Conservation (phyloP, 805 yeast genomes). For the Barnettozyma pratensis region DNA sequence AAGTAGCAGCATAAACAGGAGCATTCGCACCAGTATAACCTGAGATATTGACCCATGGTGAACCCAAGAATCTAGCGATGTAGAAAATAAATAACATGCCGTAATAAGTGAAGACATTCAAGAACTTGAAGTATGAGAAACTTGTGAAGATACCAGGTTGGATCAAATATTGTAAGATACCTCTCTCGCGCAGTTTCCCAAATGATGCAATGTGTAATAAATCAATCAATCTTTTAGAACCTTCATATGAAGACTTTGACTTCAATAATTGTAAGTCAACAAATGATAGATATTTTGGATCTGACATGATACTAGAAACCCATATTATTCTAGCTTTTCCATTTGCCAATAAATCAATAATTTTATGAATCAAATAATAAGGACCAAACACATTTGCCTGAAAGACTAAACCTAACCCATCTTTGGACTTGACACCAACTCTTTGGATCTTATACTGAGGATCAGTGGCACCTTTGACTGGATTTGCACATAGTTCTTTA, state of each 20-base stretch:
- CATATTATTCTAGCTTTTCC: slow-evolving; percentile 69
- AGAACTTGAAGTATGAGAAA: slow-evolving; percentile 67
- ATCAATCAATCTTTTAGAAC: slow-evolving; percentile 85
- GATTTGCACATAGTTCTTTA: slow-evolving; percentile 58
- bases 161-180: slow-evolving; percentile 67
- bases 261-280: slow-evolving; percentile 69
- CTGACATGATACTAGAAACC: slow-evolving; percentile 82
- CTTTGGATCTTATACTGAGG: slow-evolving; percentile 84
- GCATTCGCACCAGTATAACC: slow-evolving; percentile 92
- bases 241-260: slow-evolving; percentile 75
- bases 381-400: slow-evolving; percentile 98
- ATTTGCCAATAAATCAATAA: slow-evolving; percentile 46
- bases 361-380: slow-evolving; percentile 69
- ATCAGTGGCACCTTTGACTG: slow-evolving; percentile 78
- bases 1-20: slow-evolving; percentile 59
- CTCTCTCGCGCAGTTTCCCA: slow-evolving; percentile 41
- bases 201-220: slow-evolving; percentile 72
- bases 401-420: slow-evolving; percentile 82
- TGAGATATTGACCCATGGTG: slow-evolving; percentile 82
- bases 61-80: slow-evolving; percentile 74
- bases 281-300: slow-evolving; percentile 65
- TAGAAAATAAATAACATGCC: slow-evolving; percentile 86
- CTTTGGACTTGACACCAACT: slow-evolving; percentile 68
- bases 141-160: slow-evolving; percentile 95
- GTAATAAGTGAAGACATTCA: slow-evolving; percentile 73